A percentile compares a stretch with the other conserved stretches of the same genome.
These are phyloP conservation scores for Penicillium sp. DNA, from an alignment of 2,329 filamentous ascomycete species.

Conservation along the genomic window DNA sequence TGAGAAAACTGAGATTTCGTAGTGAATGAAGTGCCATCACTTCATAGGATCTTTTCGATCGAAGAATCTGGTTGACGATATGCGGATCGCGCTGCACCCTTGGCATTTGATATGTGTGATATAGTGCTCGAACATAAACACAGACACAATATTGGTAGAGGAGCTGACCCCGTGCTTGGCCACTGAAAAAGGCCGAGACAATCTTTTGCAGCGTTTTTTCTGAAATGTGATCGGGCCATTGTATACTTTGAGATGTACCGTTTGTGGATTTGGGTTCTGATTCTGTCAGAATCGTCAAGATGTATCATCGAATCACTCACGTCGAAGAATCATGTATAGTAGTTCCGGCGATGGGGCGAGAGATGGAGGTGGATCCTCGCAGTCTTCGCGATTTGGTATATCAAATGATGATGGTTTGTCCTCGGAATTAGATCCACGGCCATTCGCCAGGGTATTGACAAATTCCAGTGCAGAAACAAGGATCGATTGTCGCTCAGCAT, in stretches of 20 bases:
- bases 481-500: slow-evolving; percentile 16
- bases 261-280: slow-evolving; percentile 7
- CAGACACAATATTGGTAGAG: slow-evolving; percentile 25
- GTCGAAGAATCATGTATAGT: slow-evolving; percentile 23
- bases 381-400: slow-evolving; percentile 1
- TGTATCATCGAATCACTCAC: not conserved
- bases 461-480: slow-evolving; percentile 21
- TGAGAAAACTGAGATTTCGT: slow-evolving; percentile 16
- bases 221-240: slow-evolving; percentile 28
- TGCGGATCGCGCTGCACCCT: slow-evolving; percentile 9
- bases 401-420: slow-evolving; percentile 1
- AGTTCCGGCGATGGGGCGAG: slow-evolving; percentile 20
- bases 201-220: slow-evolving; percentile 19
- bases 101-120: slow-evolving; percentile 14
- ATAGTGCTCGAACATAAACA: slow-evolving; percentile 23
- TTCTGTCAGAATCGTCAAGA: not conserved
- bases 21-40: slow-evolving; percentile 15
- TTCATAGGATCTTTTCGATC: slow-evolving; percentile 20
- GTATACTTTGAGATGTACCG: slow-evolving; percentile 2
- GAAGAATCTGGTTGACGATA: slow-evolving; percentile 15
- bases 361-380: slow-evolving; percentile 4
- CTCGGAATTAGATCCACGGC: slow-evolving; percentile 1
- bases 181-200: slow-evolving; percentile 13
- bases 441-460: slow-evolving; percentile 15
- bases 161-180: slow-evolving; percentile 7